These are phyloP conservation scores for Crithidia bombi DNA, from an alignment of 208 protist genomes.

Conservation along the genomic window DNA sequence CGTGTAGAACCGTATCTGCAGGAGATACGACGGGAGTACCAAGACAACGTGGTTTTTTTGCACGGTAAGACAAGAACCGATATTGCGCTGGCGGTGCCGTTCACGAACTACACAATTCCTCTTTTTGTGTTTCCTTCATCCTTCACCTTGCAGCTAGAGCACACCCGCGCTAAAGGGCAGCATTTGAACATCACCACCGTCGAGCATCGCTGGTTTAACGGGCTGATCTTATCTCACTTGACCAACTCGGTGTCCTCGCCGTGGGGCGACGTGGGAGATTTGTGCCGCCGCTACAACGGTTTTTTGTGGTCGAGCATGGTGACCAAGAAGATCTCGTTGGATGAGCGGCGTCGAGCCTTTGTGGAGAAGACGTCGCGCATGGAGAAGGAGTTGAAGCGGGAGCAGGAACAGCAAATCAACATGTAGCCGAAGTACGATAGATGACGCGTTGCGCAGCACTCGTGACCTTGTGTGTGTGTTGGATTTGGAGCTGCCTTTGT, in stretches of 20 bases:
- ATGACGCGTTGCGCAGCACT: no score
- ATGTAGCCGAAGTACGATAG: no score
- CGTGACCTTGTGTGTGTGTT: no score
- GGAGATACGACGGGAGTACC: conserved; percentile 58
- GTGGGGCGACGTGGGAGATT: conserved; percentile 73
- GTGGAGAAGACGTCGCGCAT: conserved; percentile 16
- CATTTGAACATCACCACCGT: conserved; percentile 45
- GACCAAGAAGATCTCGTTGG: conserved; percentile 44
- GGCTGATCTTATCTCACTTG: conserved; percentile 56
- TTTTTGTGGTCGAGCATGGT: conserved; percentile 58
- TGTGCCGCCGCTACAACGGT: conserved; percentile 62
- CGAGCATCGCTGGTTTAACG: conserved; percentile 83
- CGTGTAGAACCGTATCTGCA: conserved; percentile 41
- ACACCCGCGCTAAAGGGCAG: neutral
- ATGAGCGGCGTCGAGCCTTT: conserved; percentile 27
- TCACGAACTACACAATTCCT: conserved; percentile 34
- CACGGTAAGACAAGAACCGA: conserved; percentile 54
- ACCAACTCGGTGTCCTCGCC: conserved; percentile 52
- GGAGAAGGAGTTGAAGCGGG: conserved; percentile 21
- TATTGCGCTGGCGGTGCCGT: conserved; percentile 46
- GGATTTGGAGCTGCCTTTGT: no score
- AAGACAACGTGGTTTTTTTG: conserved; percentile 58
- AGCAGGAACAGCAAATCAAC: conserved; percentile 36
- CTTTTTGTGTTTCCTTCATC: conserved; percentile 41
- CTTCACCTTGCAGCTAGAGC: conserved; percentile 64